These are phyloP conservation scores for Apiotrichum porosum DNA, from an alignment of 1,284 basidiomycete species.

Conservation along the genomic window DNA sequence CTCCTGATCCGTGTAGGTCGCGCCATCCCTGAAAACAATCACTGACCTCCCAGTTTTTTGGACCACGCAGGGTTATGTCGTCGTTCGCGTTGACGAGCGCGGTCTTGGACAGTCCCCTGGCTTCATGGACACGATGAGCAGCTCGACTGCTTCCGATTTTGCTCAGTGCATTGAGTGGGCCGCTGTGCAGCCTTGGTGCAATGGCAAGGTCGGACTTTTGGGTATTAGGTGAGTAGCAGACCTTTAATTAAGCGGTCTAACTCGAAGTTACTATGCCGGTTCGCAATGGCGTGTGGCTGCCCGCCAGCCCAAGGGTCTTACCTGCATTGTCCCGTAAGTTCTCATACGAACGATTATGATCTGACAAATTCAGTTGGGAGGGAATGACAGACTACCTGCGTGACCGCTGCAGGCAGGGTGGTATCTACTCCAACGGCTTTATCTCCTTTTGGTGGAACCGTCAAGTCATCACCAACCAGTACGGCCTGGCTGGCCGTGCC, in stretches of 20 bases:
- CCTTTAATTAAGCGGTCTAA: no score
- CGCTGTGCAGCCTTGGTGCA: constrained; percentile 38
- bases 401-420: constrained; percentile 41
- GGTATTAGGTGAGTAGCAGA: constrained; percentile 24
- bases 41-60: constrained; percentile 32
- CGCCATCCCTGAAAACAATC: no score
- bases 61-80: constrained; percentile 39
- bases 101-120: constrained; percentile 36
- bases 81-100: constrained; percentile 41
- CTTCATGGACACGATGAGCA: constrained; percentile 41
- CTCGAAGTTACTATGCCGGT: constrained; percentile 42
- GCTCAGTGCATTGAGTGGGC: constrained; percentile 42
- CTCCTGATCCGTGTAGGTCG: constrained; percentile 20
- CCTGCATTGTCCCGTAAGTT: constrained; percentile 32
- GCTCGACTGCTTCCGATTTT: constrained; percentile 40
- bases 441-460: constrained; percentile 37
- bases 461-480: constrained; percentile 39
- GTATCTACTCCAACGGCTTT: constrained; percentile 39
- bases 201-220: constrained; percentile 39
- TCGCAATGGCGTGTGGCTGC: constrained; percentile 45
- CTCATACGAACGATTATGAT: no score
- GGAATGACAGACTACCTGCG: constrained; percentile 44
- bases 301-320: constrained; percentile 38
- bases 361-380: constrained; percentile 27
- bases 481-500: constrained; percentile 16